A percentile compares a stretch with the other conserved stretches of the same genome.
Conservation (phyloP, 176 grass and related monocot species). For the Avena eriantha region DNA sequence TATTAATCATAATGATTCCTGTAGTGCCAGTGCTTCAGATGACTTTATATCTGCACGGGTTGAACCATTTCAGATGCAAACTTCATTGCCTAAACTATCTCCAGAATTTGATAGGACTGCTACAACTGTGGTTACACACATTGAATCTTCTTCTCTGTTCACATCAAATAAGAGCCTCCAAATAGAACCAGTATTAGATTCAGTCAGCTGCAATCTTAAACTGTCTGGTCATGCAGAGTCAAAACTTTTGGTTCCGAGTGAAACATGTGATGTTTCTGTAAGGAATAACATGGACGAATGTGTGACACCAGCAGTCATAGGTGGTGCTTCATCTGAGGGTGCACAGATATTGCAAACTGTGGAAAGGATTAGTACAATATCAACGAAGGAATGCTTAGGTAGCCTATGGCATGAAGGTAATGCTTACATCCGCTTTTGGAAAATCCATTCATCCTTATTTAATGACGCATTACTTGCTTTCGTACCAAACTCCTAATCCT, state of each 20-base stretch:
- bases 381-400: slow-evolving; percentile 7
- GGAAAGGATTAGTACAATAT: slow-evolving; percentile 19
- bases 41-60: neutral
- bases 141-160: neutral
- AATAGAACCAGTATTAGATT: slow-evolving; percentile 25
- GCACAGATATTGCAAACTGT: neutral
- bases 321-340: slow-evolving; percentile 28
- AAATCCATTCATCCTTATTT: neutral
- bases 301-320: neutral
- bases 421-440: neutral
- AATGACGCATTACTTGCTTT: neutral
- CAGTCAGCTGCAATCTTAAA: neutral
- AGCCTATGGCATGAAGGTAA: slow-evolving; percentile 21
- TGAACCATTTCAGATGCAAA: neutral
- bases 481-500: slow-evolving; percentile 19
- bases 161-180: slow-evolving; percentile 14
- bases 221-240: neutral
- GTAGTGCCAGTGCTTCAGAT: neutral
- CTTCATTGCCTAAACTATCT: slow-evolving; percentile 7
- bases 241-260: neutral
- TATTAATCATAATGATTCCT: neutral
- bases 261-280: neutral
- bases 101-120: slow-evolving; percentile 14
- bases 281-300: neutral
- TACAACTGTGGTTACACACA: neutral